Evolutionary conservation across 306 rosid genomes (phyloP), one percentile per base, ranked within the genome.

Genomic region (Styphnolobium japonicum): DNA sequence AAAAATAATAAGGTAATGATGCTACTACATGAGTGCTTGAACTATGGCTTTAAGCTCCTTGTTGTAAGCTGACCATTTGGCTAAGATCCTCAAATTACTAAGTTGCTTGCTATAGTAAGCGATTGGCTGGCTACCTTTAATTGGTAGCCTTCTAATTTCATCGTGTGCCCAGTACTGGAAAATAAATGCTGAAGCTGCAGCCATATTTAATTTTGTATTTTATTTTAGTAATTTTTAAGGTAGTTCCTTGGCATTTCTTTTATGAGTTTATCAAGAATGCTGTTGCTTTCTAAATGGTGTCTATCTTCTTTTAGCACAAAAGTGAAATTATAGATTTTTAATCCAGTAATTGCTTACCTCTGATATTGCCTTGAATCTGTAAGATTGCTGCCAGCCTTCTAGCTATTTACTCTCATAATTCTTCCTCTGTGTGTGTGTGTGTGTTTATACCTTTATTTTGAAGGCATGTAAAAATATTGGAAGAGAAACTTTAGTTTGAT

Each of bases 1-100:
- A 81, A 57, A 84, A 66, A 11, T n/a, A 49, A 57, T 31, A 69
- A 16, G 58, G 67, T 15, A 14, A 34, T 61, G 78, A 42, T 37
- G 60, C 67, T 25, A 3, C 57, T 37, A 60, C 39, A 39, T 4
- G 5, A 45, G 57, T 71, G 53, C 42, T 69, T 79, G 63, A 46
- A 33, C 52, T 23, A 46, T 9, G 43, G 53, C 10, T 40, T 33
- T 43, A 52, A 36, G 34, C 79, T 62, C 33, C 67, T 52, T 25
- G 58, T 14, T 27, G 61, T 63, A 27, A 71, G 55, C 27, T 60
- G 60, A 49, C 12, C 22, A 56, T 60, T 57, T 31, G 6, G 10
- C 21, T 45, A 21, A 64, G 34, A 52, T 42, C 52, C 15, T n/a
- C 19, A 58, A 70, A 46, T 60, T 10, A 34, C 34, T 43, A 9